Base-by-base conservation (phyloP, 257 asterid genomes). In the Capsicum pubescens region DNA sequence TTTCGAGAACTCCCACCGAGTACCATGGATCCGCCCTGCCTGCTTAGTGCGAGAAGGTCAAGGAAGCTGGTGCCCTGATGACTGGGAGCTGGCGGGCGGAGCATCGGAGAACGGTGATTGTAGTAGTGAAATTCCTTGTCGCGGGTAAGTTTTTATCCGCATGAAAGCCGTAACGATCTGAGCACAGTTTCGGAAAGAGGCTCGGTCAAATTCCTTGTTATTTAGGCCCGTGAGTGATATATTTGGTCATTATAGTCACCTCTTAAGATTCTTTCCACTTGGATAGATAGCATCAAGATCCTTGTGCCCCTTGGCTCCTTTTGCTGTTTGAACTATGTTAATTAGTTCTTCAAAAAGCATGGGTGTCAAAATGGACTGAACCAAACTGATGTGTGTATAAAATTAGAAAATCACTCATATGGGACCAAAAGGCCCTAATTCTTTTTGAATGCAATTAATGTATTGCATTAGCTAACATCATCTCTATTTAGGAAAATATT, bases 241-340 rank as follows among this genome's bases (percentile, higher is more conserved):
- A 54, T 14, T 8, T 77, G 64, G 50, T 54, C 61, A 21, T 50
- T 50, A 50, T 8, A 7, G 39, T 48, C 63, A 26, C 48, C 63
- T 76, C 81, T 50, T 50, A 21, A 52, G 5, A 77, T 77, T 56
- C 82, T 26, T 52, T 21, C 19, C 26, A 52, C 26, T 76, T 50
- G 81, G 15, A 54, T 74, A 26, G 15, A 54, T 74, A 26, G 63
- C 21, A 52, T 52, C 81, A 52, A 13, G 81, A 76, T 76, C 48
- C 81, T 54, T 76, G 48, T 54, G 64, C 9, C 61, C 12, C 2
- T 52, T 76, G 46, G 81, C 63, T 76, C 64, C 17, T 52, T 54
- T 14, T 76, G 64, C 48, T 21, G 26, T 76, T 76, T 76, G 46
- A 14, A 13, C 48, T 76, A 35, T 54, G 81, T 8, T 76, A 13